A percentile compares a stretch with the other conserved stretches of the same genome.
Evolutionary conservation across 148 eudicot species (phyloP).

Genomic region (Nepenthes mirabilis): DNA sequence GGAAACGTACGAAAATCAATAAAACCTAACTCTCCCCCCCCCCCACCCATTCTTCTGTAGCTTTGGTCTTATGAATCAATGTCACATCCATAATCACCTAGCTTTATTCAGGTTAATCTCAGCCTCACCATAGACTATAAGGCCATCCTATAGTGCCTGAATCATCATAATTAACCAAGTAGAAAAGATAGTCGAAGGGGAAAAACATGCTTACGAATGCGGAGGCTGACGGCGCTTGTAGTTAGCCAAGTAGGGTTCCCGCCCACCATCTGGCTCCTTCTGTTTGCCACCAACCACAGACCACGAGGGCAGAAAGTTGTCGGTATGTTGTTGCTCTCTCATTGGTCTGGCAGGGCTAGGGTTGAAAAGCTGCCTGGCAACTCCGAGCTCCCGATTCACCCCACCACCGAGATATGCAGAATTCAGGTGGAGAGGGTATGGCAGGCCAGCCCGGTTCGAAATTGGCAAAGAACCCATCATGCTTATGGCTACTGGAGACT

Average conservation of each 20-base stretch:
- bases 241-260: constrained; percentile 49
- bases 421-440: constrained; percentile 44
- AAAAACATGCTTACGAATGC: constrained; percentile 34
- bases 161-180: constrained; percentile 19
- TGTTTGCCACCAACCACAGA: constrained; percentile 47
- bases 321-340: constrained; percentile 32
- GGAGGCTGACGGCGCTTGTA: constrained; percentile 59
- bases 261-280: constrained; percentile 75
- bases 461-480: neutral
- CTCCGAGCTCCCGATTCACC: constrained; percentile 33
- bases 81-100: constrained; percentile 13
- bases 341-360: constrained; percentile 28
- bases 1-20: constrained; percentile 5
- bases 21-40: constrained; percentile 6
- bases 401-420: constrained; percentile 41
- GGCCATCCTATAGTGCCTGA: neutral
- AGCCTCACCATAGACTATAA: no score
- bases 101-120: constrained; percentile 16
- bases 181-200: constrained; percentile 3
- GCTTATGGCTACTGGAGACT: constrained; percentile 28
- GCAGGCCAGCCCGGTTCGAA: constrained; percentile 39
- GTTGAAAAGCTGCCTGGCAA: constrained; percentile 40
- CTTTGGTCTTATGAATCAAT: constrained; percentile 27
- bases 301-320: constrained; percentile 29
- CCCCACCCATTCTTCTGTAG: constrained; percentile 1